Conservation (phyloP, 2,329 filamentous ascomycete species). For the Torrubiellomyces zombiae region DNA sequence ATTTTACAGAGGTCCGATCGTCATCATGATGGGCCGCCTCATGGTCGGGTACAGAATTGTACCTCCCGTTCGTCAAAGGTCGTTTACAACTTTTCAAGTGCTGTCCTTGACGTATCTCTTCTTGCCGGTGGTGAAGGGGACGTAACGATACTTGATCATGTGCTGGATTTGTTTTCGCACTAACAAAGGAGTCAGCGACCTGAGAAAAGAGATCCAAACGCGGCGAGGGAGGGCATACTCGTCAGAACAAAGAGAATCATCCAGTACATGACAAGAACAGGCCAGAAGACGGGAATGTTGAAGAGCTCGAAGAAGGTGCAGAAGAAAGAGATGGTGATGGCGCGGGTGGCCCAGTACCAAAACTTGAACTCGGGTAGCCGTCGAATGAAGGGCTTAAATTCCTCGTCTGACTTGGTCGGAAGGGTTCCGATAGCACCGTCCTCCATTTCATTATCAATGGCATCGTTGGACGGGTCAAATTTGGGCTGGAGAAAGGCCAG, state of each 20-base stretch:
- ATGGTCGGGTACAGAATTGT: slow-evolving; percentile 2
- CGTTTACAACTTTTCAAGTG: slow-evolving; percentile 14
- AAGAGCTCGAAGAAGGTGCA: slow-evolving; percentile 92
- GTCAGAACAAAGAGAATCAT: slow-evolving; percentile 90
- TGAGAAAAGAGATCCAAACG: slow-evolving; percentile 1
- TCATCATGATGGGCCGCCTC: too few relatives aligned
- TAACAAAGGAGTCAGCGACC: slow-evolving; percentile 18
- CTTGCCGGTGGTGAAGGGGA: slow-evolving; percentile 87
- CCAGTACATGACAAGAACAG: slow-evolving; percentile 96
- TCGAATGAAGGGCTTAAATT: slow-evolving; percentile 94
- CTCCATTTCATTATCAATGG: slow-evolving; percentile 86
- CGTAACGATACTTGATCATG: slow-evolving; percentile 99
- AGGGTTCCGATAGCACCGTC: slow-evolving; percentile 69
- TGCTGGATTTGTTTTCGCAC: slow-evolving; percentile 99
- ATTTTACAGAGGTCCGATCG: too few relatives aligned
- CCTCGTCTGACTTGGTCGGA: slow-evolving; percentile 89
- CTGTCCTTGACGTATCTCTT: slow-evolving; percentile 56
- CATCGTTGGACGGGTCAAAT: slow-evolving; percentile 91
- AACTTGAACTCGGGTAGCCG: slow-evolving; percentile 98
- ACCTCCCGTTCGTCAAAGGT: not conserved
- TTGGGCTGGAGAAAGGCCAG: slow-evolving; percentile 96
- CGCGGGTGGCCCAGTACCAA: slow-evolving; percentile 90
- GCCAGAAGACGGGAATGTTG: slow-evolving; percentile 98
- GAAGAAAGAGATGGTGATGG: slow-evolving; percentile 63
- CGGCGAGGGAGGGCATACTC: slow-evolving; percentile 43